Percentiles rank a stretch among this genome's conserved stretches.
Conservation (phyloP, 306 rosid species). For the Purshia tridentata region DNA sequence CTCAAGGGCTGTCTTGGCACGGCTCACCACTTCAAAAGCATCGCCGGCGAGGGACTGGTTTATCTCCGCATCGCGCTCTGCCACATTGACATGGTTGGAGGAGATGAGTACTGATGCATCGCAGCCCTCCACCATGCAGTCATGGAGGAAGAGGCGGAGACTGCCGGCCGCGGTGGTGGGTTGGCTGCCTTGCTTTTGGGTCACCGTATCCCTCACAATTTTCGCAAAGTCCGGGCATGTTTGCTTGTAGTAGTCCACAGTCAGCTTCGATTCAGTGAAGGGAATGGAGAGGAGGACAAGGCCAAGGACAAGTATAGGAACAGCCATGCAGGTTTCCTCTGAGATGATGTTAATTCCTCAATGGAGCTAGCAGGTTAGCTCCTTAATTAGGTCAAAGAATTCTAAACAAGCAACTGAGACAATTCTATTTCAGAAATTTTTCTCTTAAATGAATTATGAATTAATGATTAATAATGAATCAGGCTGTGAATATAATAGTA, state of each 20-base stretch:
- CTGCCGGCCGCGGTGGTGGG: constrained; percentile 15
- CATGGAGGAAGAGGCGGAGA: constrained; percentile 20
- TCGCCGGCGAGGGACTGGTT: constrained; percentile 15
- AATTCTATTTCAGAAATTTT: too few relatives aligned
- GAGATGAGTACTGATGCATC: constrained; percentile 10
- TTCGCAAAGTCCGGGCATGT: constrained; percentile 8
- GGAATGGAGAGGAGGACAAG: background rate
- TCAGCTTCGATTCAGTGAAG: constrained; percentile 1
- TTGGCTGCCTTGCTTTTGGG: background rate
- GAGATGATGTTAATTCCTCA: too few relatives aligned
- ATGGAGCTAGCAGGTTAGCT: too few relatives aligned
- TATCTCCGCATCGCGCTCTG: constrained; percentile 16
- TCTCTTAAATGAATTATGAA: too few relatives aligned
- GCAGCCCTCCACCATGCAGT: constrained; percentile 6
- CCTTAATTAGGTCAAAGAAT: too few relatives aligned
- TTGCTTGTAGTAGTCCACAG: background rate
- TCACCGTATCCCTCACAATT: background rate
- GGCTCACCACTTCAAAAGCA: constrained; percentile 1
- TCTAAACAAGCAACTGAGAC: too few relatives aligned
- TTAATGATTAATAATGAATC: too few relatives aligned
- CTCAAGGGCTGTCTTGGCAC: constrained; percentile 12
- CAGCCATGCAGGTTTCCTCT: background rate
- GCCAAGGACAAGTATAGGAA: background rate
- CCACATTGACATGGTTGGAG: constrained; percentile 1
- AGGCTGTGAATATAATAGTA: too few relatives aligned